Base-by-base conservation (phyloP, 208 protist species). In the Leishmania turanica region DNA sequence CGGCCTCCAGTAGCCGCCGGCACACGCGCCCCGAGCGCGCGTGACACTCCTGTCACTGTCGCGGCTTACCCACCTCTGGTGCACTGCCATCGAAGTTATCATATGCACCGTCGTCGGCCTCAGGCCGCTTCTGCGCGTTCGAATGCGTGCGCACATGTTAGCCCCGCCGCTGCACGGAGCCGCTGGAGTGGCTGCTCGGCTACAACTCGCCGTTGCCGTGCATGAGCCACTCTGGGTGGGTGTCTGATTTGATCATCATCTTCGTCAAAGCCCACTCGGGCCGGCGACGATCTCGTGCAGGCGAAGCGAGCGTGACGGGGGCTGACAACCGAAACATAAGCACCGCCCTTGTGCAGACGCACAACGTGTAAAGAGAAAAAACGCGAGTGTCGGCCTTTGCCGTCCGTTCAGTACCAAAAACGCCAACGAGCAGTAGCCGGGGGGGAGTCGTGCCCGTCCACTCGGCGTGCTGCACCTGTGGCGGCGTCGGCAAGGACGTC, bases 201-300 rank as follows among this genome's bases (percentile, higher is more conserved):
- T 60, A 58, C 2, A 31, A 85, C 34, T 80, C 70, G 62, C 65
- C 64, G 81, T 76, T 34, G n/a, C 72, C n/a, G 72, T 62, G 62
- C 34, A 76, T 64, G 24, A 0, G 2, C 1, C 31, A 19, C n/a
- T 31, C n/a, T 66, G 60, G 27, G 64, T 64, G 60, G 4, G 31
- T 34, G 31, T 8, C 8, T 8, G 13, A 37, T 34, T 4, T 66
- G 60, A 37, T 66, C 31, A 2, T 66, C 8, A 21, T 11, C n/a
- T 37, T 8, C 56, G 8, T 24, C 24, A n/a, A 62, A 24, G 24
- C 56, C 24, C 24, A 62, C 24, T 62, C 9, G 56, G 56, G 21
- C 56, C 24, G 56, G 31, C 21, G 56, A n/a, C 17, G 7, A 62
- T 13, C 56, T 7, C 27, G 56, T 11, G 27, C 24, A 31, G 27